Conservation (phyloP, 805 yeast species). For the Candida easanensis region DNA sequence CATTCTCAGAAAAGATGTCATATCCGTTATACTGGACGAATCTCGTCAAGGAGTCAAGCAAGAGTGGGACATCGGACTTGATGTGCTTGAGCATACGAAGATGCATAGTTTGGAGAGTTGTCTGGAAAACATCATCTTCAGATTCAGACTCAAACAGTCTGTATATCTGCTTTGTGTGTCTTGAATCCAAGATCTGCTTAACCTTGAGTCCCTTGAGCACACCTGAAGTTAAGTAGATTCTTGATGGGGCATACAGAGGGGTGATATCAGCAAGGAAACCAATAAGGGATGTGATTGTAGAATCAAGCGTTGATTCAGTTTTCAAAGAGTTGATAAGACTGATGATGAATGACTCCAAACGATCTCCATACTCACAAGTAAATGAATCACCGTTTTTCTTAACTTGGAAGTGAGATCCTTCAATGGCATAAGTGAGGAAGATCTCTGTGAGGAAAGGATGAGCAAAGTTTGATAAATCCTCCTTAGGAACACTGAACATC, state of each 20-base stretch:
- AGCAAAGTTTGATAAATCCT: slow-evolving; percentile 46
- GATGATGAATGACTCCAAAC: slow-evolving; percentile 44
- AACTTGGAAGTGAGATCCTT: slow-evolving; percentile 58
- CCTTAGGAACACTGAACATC: slow-evolving; percentile 48
- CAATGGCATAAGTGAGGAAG: slow-evolving; percentile 59
- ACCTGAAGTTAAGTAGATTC: slow-evolving; percentile 59
- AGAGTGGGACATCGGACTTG: slow-evolving; percentile 26
- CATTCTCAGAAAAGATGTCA: slow-evolving; percentile 31
- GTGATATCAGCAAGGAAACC: slow-evolving; percentile 45
- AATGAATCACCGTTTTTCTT: slow-evolving; percentile 31
- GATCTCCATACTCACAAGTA: slow-evolving; percentile 58
- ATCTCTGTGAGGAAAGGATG: slow-evolving; percentile 38
- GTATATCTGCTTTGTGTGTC: slow-evolving; percentile 31
- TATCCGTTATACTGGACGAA: slow-evolving; percentile 32
- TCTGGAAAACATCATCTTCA: slow-evolving; percentile 55
- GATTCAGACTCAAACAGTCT: slow-evolving; percentile 36
- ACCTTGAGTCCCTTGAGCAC: slow-evolving; percentile 48
- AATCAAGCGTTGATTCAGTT: slow-evolving; percentile 29
- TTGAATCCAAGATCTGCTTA: slow-evolving; percentile 19
- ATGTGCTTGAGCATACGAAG: slow-evolving; percentile 43
- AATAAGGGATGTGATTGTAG: slow-evolving; percentile 34
- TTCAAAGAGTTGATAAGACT: slow-evolving; percentile 31
- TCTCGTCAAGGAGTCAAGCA: slow-evolving; percentile 19
- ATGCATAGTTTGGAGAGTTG: slow-evolving; percentile 48
- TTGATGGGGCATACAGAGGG: slow-evolving; percentile 65